Evolutionary conservation across 1,284 basidiomycete species (phyloP).

Genomic region (Veloboletus limbatus): DNA sequence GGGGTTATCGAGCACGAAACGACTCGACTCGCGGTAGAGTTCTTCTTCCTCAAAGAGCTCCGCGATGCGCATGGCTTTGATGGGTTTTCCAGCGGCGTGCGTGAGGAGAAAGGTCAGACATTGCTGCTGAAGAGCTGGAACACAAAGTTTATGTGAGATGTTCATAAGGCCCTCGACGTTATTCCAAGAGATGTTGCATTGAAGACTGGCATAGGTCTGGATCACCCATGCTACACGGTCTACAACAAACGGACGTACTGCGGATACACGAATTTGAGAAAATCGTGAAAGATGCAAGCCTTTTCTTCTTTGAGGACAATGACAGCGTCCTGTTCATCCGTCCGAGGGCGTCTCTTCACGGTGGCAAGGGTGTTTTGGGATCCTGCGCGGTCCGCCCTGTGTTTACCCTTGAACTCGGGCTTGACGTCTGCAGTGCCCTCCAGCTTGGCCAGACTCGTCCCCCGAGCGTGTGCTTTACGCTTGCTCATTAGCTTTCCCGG

Average conservation of each 20-base stretch:
- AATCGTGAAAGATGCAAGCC: constrained; percentile 80
- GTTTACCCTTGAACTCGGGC: constrained; percentile 16
- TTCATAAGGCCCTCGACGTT: constrained; percentile 89
- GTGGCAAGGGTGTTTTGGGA: constrained; percentile 39
- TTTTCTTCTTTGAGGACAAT: constrained; percentile 82
- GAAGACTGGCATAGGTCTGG: constrained; percentile 49
- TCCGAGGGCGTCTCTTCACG: constrained; percentile 40
- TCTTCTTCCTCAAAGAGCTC: constrained; percentile 86
- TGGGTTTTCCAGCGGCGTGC: constrained; percentile 86
- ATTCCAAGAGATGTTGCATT: constrained; percentile 91
- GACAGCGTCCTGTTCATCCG: constrained; percentile 62
- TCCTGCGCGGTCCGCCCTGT: constrained; percentile 19
- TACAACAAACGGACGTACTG: constrained; percentile 50
- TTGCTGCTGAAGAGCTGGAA: constrained; percentile 74
- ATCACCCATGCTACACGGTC: not conserved
- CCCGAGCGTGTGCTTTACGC: constrained; percentile 37
- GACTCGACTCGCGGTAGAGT: constrained; percentile 82
- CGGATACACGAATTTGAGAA: constrained; percentile 83
- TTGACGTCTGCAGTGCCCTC: constrained; percentile 30
- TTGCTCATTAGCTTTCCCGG: constrained; percentile 11
- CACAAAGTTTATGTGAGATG: constrained; percentile 81
- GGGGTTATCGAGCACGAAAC: constrained; percentile 89
- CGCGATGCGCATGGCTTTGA: constrained; percentile 88
- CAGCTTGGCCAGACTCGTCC: constrained; percentile 48
- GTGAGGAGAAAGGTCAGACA: constrained; percentile 86